Evolutionary conservation across 2,329 filamentous ascomycete genomes (phyloP).

Genomic region (Neofusicoccum laricinum): DNA sequence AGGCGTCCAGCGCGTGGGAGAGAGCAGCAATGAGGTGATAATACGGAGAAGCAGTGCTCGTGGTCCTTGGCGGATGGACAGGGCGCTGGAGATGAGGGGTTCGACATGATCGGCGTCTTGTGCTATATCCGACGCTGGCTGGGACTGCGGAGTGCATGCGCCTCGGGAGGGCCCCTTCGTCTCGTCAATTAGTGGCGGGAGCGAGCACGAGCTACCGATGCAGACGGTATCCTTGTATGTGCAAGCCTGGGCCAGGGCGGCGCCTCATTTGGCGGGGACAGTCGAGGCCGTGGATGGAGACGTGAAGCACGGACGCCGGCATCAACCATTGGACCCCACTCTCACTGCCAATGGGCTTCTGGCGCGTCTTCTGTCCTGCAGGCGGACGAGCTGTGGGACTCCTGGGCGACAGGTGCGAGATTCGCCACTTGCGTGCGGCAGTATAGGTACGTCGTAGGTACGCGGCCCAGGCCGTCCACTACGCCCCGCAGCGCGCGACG

Average conservation of each 20-base stretch:
- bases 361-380: neutral
- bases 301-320: neutral
- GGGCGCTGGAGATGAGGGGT: neutral
- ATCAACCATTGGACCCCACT: neutral
- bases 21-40: neutral
- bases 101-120: neutral
- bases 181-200: neutral
- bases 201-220: slow-evolving; percentile 1
- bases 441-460: neutral
- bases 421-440: neutral
- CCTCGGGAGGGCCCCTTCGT: slow-evolving; percentile 5
- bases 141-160: neutral
- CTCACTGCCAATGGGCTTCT: neutral
- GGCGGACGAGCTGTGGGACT: neutral
- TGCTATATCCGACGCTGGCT: neutral
- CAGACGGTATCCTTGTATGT: slow-evolving; percentile 1
- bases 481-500: neutral
- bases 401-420: neutral
- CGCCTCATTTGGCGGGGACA: neutral
- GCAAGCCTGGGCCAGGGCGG: neutral
- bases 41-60: neutral
- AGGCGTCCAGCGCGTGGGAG: neutral
- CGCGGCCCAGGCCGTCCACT: neutral
- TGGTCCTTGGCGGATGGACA: neutral
- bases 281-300: neutral